A percentile compares a stretch with the other conserved stretches of the same genome.
These are phyloP conservation scores for Annulohypoxylon nitens DNA, from an alignment of 495 filamentous ascomycete species.

Conservation along the genomic window DNA sequence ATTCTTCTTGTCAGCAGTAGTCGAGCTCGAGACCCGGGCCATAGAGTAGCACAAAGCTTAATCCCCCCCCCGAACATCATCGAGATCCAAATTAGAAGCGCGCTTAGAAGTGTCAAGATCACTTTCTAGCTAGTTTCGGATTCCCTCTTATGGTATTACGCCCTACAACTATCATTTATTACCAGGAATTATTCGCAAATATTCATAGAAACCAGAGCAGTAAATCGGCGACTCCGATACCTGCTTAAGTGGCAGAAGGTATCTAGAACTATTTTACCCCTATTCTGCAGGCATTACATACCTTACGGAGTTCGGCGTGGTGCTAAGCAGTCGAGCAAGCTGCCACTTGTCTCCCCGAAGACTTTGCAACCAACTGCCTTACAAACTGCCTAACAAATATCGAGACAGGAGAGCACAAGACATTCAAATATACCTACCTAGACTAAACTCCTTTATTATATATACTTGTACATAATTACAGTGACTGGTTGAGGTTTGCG, in stretches of 20 bases:
- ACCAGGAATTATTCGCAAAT: background rate
- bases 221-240: background rate
- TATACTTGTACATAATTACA: no score
- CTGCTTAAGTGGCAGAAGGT: background rate
- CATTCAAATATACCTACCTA: no score
- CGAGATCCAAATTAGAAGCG: background rate
- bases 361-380: no score
- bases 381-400: no score
- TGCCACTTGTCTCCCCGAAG: no score
- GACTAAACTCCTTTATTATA: no score
- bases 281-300: background rate
- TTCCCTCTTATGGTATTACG: background rate
- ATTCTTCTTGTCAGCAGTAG: slow-evolving; percentile 4
- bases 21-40: background rate
- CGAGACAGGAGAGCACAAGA: no score
- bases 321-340: background rate
- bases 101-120: slow-evolving; percentile 1
- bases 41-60: slow-evolving; percentile 21
- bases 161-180: background rate
- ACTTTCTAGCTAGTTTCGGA: background rate
- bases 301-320: background rate
- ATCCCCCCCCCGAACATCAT: background rate
- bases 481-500: no score
- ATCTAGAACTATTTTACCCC: background rate
- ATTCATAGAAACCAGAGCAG: background rate